Base-by-base conservation (phyloP, 2,329 filamentous ascomycete genomes). In the Sarocladium strictum region DNA sequence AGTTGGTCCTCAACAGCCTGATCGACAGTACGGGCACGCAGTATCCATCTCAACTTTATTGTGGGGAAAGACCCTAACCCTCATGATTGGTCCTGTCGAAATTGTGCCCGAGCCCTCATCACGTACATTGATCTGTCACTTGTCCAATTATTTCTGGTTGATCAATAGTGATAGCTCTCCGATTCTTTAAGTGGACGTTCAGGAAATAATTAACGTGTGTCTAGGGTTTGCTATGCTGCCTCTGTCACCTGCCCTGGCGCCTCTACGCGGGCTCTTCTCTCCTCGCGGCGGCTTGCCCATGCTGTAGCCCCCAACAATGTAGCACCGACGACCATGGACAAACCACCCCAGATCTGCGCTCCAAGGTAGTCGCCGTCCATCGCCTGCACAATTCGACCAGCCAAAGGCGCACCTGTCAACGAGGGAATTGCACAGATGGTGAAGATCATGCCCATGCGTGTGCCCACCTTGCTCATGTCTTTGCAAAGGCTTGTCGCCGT, bases 371-470 rank as follows among this genome's bases (percentile, higher is more conserved):
- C 57, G 0, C 74, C 74, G 2, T 65, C 64, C 9, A 67, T 67
- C 51, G 55, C 57, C 53, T 76, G 73, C 6, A 82, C 76, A 52
- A 82, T 67, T 3, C 75, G 76, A 0, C 80, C 79, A 0, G 76
- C 77, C 38, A 83, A 71, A 0, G 79, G 79, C n/a, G 78, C 75
- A 0, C 79, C 80, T 1, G 75, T 79, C 41, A 83, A 64, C 3
- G 76, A 74, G 0, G 77, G 75, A 43, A 82, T 74, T 58, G 78
- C 80, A 55, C 77, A 74, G 17, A 82, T 76, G 0, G 77, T 79
- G 50, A 84, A 83, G 1, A 77, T 69, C 81, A 85, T 84, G 52
- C 81, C 81, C 58, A 84, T 80, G 6, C 80, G 68, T 2, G 78
- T 77, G 0, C 81, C 81, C 3, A 74, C 70, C 63, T 81, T 81